Percentiles rank a stretch among this genome's conserved stretches.
phyloP scores from a whole-genome alignment of 2,329 filamentous ascomycete species.

The Sarocladiaceae sp. region DNA sequence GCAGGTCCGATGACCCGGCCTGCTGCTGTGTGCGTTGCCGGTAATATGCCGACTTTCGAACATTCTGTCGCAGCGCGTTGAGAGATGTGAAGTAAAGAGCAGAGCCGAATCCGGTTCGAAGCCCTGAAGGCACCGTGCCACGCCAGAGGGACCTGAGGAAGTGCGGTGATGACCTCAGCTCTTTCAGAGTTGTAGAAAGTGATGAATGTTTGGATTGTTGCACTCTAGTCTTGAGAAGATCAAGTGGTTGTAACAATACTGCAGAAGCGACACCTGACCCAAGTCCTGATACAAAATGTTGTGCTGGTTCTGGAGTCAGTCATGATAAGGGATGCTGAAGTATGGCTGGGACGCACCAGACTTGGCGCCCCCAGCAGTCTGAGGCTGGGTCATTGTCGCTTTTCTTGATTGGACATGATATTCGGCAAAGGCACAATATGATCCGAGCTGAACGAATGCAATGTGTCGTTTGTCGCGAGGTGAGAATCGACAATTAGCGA shows the following conservation, averaged over 20 bases:
- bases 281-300: constrained; percentile 86
- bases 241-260: constrained; percentile 87
- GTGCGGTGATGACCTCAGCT: constrained; percentile 52
- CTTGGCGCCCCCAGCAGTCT: constrained; percentile 10
- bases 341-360: constrained; percentile 11
- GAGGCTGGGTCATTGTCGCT: constrained; percentile 1
- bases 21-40: constrained; percentile 18
- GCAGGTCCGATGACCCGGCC: constrained; percentile 63
- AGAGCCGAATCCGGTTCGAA: constrained; percentile 88
- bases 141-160: constrained; percentile 77
- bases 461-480: no score
- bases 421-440: no score
- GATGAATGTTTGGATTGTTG: constrained; percentile 77
- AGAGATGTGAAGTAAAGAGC: constrained; percentile 92
- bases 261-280: constrained; percentile 84
- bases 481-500: not conserved
- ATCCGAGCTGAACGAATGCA: no score
- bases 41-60: constrained; percentile 27
- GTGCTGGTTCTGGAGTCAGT: constrained; percentile 43
- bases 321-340: not conserved
- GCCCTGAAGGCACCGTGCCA: constrained; percentile 85
- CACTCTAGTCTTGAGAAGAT: constrained; percentile 93
- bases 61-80: constrained; percentile 71
- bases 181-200: constrained; percentile 38
- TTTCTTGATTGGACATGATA: not conserved